Percentiles rank a stretch among this genome's conserved stretches.
Evolutionary conservation across 768 basidiomycete species (phyloP).

Genomic region (Trametes elegans): DNA sequence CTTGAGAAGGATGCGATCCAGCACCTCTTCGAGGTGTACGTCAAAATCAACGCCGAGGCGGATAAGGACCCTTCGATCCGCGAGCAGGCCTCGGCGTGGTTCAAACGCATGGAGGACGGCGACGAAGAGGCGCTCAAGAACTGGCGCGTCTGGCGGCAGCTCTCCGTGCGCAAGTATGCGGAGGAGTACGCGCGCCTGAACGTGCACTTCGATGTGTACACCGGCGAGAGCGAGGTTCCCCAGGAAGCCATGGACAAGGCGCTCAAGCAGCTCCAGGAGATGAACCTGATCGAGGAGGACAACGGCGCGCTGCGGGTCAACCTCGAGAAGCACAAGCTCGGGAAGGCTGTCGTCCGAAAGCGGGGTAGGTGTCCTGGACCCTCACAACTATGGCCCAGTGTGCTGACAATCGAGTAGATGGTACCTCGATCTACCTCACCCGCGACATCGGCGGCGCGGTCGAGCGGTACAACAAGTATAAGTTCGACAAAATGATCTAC

Average conservation of each 20-base stretch:
- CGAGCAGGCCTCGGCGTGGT: conserved; percentile 77
- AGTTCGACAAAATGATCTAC: conserved; percentile 92
- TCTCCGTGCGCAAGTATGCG: conserved; percentile 87
- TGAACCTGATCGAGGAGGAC: conserved; percentile 71
- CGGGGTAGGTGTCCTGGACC: conserved; percentile 48
- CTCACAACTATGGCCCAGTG: background rate
- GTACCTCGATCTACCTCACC: conserved; percentile 90
- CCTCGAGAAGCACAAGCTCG: conserved; percentile 86
- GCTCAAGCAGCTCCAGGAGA: conserved; percentile 61
- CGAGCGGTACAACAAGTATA: conserved; percentile 89
- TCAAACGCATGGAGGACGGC: conserved; percentile 94
- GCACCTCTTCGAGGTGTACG: conserved; percentile 92
- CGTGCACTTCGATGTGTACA: conserved; percentile 88
- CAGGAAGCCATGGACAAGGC: conserved; percentile 73
- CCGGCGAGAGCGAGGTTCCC: conserved; percentile 82
- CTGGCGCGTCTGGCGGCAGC: conserved; percentile 91
- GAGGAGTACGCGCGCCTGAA: conserved; percentile 88
- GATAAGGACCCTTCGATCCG: conserved; percentile 71
- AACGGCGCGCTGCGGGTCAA: conserved; percentile 87
- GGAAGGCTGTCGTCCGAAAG: conserved; percentile 88
- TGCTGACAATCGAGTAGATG: conserved; percentile 54
- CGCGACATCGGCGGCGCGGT: conserved; percentile 94
- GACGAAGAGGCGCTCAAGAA: conserved; percentile 80
- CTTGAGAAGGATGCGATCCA: conserved; percentile 89
- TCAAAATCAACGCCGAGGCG: conserved; percentile 88